Percentiles rank a stretch among this genome's conserved stretches.
Evolutionary conservation across 176 grass and related monocot species (phyloP).

Genomic region (Saccharum officinarum): DNA sequence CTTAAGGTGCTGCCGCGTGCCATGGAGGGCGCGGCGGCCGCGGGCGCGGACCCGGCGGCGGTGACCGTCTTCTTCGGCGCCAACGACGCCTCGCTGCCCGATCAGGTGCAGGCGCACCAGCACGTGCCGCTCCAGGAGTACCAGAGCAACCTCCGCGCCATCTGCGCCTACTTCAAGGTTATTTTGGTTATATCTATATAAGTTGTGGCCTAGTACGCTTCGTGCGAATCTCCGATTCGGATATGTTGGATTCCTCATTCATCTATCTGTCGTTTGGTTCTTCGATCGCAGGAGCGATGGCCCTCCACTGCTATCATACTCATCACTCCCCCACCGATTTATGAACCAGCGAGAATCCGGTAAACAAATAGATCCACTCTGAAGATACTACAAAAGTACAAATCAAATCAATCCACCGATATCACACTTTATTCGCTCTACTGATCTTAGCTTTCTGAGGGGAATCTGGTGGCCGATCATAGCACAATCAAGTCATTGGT

Average conservation of each 20-base stretch:
- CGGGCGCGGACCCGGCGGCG: slow-evolving; percentile 47
- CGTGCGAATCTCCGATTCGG: neutral
- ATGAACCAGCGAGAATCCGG: slow-evolving; percentile 70
- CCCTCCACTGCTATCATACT: slow-evolving; percentile 56
- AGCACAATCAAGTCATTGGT: neutral
- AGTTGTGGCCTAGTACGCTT: neutral
- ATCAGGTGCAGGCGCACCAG: slow-evolving; percentile 54
- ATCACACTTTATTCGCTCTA: neutral
- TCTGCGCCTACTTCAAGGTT: slow-evolving; percentile 77
- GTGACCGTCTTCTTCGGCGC: slow-evolving; percentile 84
- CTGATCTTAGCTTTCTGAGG: neutral
- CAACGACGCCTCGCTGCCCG: slow-evolving; percentile 78
- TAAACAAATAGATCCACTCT: slow-evolving; percentile 26
- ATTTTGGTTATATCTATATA: neutral
- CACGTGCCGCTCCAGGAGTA: slow-evolving; percentile 81
- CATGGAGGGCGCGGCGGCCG: slow-evolving; percentile 51
- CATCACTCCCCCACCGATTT: slow-evolving; percentile 83
- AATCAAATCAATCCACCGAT: neutral
- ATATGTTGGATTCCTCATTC: neutral
- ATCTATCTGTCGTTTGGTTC: neutral
- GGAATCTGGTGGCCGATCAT: neutral
- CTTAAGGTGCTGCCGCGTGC: slow-evolving; percentile 55
- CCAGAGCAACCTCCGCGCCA: slow-evolving; percentile 65
- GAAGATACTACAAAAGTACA: neutral
- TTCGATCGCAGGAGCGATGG: slow-evolving; percentile 62